phyloP scores from a whole-genome alignment of 768 basidiomycete species.

The Lactarius hatsudake region DNA sequence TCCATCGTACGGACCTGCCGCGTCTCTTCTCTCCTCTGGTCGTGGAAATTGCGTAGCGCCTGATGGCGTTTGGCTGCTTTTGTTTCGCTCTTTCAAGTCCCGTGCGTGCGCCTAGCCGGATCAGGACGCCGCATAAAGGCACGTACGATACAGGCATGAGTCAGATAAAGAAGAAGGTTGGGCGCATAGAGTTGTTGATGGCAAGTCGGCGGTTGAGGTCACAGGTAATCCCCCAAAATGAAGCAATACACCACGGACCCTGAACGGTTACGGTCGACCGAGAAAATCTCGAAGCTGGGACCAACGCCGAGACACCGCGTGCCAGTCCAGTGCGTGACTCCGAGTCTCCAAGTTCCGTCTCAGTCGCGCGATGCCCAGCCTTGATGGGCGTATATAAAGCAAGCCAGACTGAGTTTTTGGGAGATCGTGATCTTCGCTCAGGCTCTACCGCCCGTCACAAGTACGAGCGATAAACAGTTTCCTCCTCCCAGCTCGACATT shows the following conservation, averaged over 20 bases:
- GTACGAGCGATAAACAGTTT: conserved; percentile 10
- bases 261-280: background rate
- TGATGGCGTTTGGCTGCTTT: background rate
- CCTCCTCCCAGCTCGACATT: conserved; percentile 1
- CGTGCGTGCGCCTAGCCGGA: conserved; percentile 1
- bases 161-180: background rate
- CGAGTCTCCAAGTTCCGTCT: background rate
- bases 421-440: background rate
- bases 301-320: background rate
- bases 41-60: conserved; percentile 11
- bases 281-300: background rate
- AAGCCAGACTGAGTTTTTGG: background rate
- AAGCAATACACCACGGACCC: background rate
- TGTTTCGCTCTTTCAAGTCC: background rate
- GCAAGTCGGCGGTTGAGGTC: background rate
- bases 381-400: background rate
- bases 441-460: background rate
- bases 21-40: background rate
- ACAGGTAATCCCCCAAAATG: background rate
- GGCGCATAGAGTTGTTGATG: conserved; percentile 9
- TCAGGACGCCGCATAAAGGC: background rate
- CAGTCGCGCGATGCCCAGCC: background rate
- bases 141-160: background rate
- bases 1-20: background rate
- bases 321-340: conserved; percentile 1